A percentile compares a stretch with the other conserved stretches of the same genome.
phyloP scores from a whole-genome alignment of 2,329 filamentous ascomycete genomes.

The Ascosphaera aggregata region DNA sequence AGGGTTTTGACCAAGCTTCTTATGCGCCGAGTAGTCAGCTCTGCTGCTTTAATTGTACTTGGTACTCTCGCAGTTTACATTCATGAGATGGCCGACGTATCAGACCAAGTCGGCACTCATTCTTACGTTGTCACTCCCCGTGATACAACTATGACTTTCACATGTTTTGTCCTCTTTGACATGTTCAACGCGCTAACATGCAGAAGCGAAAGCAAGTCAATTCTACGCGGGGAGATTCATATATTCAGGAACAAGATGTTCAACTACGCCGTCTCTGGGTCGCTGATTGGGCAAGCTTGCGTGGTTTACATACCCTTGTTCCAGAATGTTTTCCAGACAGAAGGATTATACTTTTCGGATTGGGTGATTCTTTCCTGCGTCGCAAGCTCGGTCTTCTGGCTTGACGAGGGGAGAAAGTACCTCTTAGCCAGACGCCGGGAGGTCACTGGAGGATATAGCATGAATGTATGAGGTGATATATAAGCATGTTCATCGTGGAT shows the following conservation, averaged over 20 bases:
- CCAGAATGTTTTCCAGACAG: constrained; percentile 89
- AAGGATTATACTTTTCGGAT: constrained; percentile 54
- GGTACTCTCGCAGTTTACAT: constrained; percentile 84
- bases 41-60: constrained; percentile 70
- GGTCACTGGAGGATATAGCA: constrained; percentile 17
- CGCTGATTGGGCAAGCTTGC: constrained; percentile 60
- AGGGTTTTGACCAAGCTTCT: constrained; percentile 73
- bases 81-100: constrained; percentile 68
- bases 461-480: constrained; percentile 14
- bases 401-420: constrained; percentile 74
- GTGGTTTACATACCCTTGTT: constrained; percentile 92
- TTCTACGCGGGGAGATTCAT: constrained; percentile 65
- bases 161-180: constrained; percentile 95
- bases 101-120: constrained; percentile 18
- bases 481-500: not conserved
- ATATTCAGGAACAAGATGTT: constrained; percentile 79
- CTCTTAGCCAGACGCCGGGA: constrained; percentile 12
- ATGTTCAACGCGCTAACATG: constrained; percentile 98
- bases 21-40: constrained; percentile 65
- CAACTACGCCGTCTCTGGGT: constrained; percentile 81
- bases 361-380: constrained; percentile 47
- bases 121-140: constrained; percentile 54
- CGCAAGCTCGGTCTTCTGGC: constrained; percentile 85
- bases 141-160: constrained; percentile 98
- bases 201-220: constrained; percentile 71